Conservation (phyloP, 106 monocot genomes). For the Narthecium ossifragum region DNA sequence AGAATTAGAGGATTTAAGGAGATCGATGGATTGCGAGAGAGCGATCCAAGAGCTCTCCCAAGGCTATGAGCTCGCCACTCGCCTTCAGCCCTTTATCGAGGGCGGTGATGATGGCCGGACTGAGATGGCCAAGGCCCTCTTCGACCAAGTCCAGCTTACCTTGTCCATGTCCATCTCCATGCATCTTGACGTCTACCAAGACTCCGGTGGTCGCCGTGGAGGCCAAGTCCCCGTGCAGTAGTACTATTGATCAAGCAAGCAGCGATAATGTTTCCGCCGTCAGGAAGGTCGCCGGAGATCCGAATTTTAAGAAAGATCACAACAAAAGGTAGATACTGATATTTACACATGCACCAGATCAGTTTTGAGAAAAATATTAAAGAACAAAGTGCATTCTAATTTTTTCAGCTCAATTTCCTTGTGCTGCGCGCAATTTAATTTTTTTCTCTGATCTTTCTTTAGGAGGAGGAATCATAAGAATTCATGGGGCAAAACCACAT, state of each 20-base stretch:
- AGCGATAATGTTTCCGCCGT: neutral
- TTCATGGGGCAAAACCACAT: neutral
- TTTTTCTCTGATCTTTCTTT: neutral
- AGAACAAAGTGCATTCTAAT: too few relatives aligned
- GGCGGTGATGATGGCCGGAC: neutral
- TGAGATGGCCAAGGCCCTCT: neutral
- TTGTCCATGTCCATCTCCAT: neutral
- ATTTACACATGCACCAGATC: too few relatives aligned
- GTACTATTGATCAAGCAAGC: neutral
- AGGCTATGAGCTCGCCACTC: neutral
- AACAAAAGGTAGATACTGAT: neutral
- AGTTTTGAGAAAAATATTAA: too few relatives aligned
- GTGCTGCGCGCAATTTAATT: neutral
- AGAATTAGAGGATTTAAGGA: neutral
- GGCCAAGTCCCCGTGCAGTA: too few relatives aligned
- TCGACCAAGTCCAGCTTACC: neutral
- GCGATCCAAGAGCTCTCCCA: conserved; percentile 1
- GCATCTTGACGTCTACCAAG: neutral
- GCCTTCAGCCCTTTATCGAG: neutral
- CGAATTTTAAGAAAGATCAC: neutral
- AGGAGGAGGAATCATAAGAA: neutral
- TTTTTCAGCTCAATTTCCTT: neutral
- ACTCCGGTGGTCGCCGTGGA: too few relatives aligned
- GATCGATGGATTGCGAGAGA: neutral
- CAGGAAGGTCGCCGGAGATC: neutral